Evolutionary conservation across 1,139 yeast genomes (phyloP), one percentile per base, ranked within the genome.

Genomic region (Spencermartinsiella ligniputridi): DNA sequence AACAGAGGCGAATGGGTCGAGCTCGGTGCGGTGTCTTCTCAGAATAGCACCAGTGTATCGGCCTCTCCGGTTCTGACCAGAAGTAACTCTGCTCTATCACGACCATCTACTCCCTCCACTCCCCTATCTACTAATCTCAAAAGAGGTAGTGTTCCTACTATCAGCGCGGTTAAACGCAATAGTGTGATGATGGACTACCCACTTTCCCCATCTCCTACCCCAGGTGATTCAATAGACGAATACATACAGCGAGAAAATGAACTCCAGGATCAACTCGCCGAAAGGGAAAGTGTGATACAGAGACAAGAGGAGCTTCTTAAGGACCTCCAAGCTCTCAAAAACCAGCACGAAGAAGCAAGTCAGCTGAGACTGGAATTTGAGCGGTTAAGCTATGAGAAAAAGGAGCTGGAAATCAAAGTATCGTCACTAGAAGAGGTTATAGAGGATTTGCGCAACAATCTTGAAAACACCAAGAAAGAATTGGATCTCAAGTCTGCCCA

Each of bases 1-100:
- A 47, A 58, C 1, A 49, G 54, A 29, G 53, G 58, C 66, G 71
- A 55, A 36, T 66, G 59, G 70, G 68, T 52, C 56, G 72, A 40
- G 57, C 59, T 39, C 22, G 21, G 36, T 19, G 9, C 17, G 21
- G 32, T 39, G 6, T 12, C 37, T n/a, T 3, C 38, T 9, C 32
- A 27, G 32, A 11, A 9, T n/a, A 4, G 13, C 5, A 27, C 32
- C 15, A 4, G 15, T 5, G 25, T 20, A 22, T 29, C 40, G 5
- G 15, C 40, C 11, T 36, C 44, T 12, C 44, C 44, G 2, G 29
- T 43, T 11, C 32, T 40, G 20, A 25, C 40, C 11, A 43, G 41
- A 22, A 35, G 34, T 15, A 37, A 35, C 22, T 27, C 38, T 33
- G 44, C 15, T 17, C 40, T 32, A 27, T 40, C 19, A 21, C 12